Base-by-base conservation (phyloP, 1,284 basidiomycete genomes). In the Veloboletus limbatus region DNA sequence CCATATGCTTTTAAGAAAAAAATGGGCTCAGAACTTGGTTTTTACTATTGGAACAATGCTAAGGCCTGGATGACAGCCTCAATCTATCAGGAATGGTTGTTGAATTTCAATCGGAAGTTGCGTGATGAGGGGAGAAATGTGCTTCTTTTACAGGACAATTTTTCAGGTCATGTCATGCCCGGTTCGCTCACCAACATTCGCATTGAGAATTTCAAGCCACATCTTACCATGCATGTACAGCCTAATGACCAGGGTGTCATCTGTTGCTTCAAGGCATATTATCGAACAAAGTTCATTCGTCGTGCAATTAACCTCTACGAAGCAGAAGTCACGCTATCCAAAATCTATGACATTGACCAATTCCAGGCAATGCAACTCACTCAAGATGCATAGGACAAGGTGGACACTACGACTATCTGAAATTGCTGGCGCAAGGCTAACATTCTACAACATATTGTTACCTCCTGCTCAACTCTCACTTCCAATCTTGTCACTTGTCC, bases 21-120 rank as follows among this genome's bases (percentile, higher is more conserved):
- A 34, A 51, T 46, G n/a, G n/a, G n/a, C n/a, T n/a, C n/a, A n/a
- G n/a, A 56, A 17, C 46, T 45, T 8, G 57, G 60, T 0, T 63
- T 66, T 38, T 25, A 60, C n/a, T 66, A 67, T 36, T 27, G 14
- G 0, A 51, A 53, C 38, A 67, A 66, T 37, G 50, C 48, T 25
- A 60, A 53, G 13, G 58, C 60, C n/a, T 65, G 60, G 61, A 65
- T 66, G 62, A 62, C 40, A 4, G 27, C 40, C 8, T 22, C 14
- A 1, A 22, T 63, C 3, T 67, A 63, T 43, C 39, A 51, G 20
- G 49, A 51, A 2, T 51, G 45, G 39, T 1, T 50, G 3, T 10
- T 7, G 1, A 30, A 48, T 30, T 53, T 53, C 0, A 6, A 31
- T 8, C 0, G 11, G n/a, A n/a, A n/a, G n/a, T n/a, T n/a, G n/a